These are phyloP conservation scores for Pleurotus pulmonarius DNA, from an alignment of 768 basidiomycete genomes.

Conservation along the genomic window DNA sequence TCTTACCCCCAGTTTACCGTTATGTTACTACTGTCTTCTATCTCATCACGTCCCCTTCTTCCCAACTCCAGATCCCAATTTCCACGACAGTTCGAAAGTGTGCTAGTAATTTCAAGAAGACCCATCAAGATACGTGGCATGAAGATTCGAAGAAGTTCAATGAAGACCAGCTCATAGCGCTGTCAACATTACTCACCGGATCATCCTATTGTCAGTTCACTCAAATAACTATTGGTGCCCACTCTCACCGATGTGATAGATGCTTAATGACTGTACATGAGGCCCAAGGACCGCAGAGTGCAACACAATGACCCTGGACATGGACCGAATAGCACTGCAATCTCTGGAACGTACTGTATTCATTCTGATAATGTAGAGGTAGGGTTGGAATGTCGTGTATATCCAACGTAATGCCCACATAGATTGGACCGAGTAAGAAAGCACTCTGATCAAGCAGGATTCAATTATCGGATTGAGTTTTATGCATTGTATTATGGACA, in stretches of 20 bases:
- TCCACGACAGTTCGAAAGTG: conserved; percentile 80
- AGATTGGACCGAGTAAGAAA: too few relatives aligned
- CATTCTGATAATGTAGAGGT: too few relatives aligned
- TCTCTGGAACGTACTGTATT: too few relatives aligned
- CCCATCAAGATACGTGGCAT: conserved; percentile 87
- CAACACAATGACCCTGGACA: too few relatives aligned
- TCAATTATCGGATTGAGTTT: too few relatives aligned
- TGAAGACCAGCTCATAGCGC: conserved; percentile 76
- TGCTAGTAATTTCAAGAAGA: conserved; percentile 76
- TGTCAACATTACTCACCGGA: conserved; percentile 82
- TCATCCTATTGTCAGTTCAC: conserved; percentile 70
- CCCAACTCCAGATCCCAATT: conserved; percentile 58
- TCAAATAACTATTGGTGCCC: too few relatives aligned
- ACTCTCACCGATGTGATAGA: conserved; percentile 1
- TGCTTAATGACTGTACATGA: conserved; percentile 4
- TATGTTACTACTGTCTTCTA: not conserved
- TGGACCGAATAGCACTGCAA: too few relatives aligned
- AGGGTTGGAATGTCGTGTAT: too few relatives aligned
- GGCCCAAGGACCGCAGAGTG: too few relatives aligned
- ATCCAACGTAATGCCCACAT: too few relatives aligned
- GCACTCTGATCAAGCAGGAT: too few relatives aligned
- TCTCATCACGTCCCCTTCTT: conserved; percentile 11
- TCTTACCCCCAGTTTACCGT: not conserved
- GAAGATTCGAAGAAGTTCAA: conserved; percentile 84
- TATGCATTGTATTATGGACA: too few relatives aligned